Evolutionary conservation across 805 yeast species (phyloP), one percentile per base, ranked within the genome.

Genomic region (Vanderwaltozyma tropicalis): DNA sequence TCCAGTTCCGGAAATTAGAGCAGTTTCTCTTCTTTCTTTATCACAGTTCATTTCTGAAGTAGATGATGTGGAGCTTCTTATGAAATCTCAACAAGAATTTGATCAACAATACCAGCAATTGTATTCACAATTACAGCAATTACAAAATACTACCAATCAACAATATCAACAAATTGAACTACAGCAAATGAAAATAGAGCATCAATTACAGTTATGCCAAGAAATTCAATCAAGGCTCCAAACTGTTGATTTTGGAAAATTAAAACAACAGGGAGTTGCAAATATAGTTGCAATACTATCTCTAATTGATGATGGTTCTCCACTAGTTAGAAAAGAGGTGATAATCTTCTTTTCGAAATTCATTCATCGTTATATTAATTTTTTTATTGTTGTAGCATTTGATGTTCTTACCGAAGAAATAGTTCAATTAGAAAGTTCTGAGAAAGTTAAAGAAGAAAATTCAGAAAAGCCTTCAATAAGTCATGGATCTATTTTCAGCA

Each of bases 1-100:
- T 54, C 95, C 96, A 0, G 86, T 89, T 33, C 96, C 97, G 0
- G 98, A 92, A 57, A 95, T 92, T 1, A 68, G 97, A 39, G 81
- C 96, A 0, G 84, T 96, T 0, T 74, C 85, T 4, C 63, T 92
- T 11, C 64, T 77, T 25, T 82, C 95, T 0, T 63, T 89, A 34
- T 74, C 86, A 4, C 73, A 78, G 28, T 85, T 78, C 51, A 59
- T 82, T 26, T 74, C 79, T 4, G 75, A 68, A 25, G 55, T 57
- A 5, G 54, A 52, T 15, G 68, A 59, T 24, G 59, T 62, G 1
- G 73, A 66, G 13, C 38, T 44, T 6, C 46, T 57, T 41, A 35
- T 50, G n/a, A 49, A 48, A 26, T 38, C 55, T 33, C 59, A 58
- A 35, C 60, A 58, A 34, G 63, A 60, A 35, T 47, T 47, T 36